Base-by-base conservation (phyloP, 169 alveolate genomes). In the Eimeria brunetti region DNA sequence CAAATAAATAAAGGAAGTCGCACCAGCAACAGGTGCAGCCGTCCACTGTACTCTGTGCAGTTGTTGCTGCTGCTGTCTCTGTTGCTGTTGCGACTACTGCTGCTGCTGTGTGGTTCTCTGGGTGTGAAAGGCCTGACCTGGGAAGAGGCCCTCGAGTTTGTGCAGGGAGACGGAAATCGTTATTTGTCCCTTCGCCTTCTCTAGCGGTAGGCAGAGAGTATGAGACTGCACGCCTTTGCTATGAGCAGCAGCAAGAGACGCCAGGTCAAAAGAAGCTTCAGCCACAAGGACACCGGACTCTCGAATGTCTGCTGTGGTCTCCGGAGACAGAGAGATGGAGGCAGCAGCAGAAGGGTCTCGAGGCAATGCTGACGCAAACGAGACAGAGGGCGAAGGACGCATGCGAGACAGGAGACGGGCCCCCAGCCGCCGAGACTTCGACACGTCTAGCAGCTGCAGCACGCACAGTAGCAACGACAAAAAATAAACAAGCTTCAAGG, bases 301-400 rank as follows among this genome's bases (percentile, higher is more conserved):
- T 53, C 89, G 64, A n/a, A 33, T 53, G 20, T 81, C 89, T 30
- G 49, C 73, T 46, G 73, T 46, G 8, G 73, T 33, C 36, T 81
- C 89, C 5, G 89, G 89, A 36, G 89, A 81, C 51, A 81, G 51
- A 81, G 71, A 51, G 49, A 51, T 33, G 73, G 89, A 46, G 71
- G 56, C 89, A 81, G 69, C 30, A 53, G 89, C 89, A 33, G 89
- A 81, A 81, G 64, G 49, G 71, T 81, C 89, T 27, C 89, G 89
- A 49, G 89, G 89, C 89, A 81, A n/a, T 41, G 41, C 89, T 18
- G 89, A 81, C 49, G 53, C 64, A n/a, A 51, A 81, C 36, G 89
- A 81, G 49, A 53, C 71, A 20, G 89, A 81, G 5, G 89, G 89
- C 51, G 89, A 81, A 0, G 89, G 89, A 49, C 89, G 89, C 89